Conservation (phyloP, 331 rosid genomes). For the Stylosanthes scabra region DNA sequence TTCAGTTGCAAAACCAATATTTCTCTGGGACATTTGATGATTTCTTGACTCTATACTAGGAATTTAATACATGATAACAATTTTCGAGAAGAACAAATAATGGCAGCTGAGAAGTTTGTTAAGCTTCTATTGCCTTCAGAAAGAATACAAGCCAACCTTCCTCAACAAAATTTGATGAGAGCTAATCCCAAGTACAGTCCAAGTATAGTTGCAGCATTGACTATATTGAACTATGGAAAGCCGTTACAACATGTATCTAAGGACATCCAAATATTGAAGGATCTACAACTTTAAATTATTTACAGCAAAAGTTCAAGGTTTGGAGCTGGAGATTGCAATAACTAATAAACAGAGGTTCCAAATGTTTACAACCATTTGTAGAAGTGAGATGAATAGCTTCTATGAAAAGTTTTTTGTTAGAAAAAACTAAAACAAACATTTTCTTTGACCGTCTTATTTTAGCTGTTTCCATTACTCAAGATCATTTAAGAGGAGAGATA, state of each 20-base stretch:
- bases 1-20: background rate
- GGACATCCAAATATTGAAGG: background rate
- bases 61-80: slow-evolving; percentile 51
- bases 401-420: no score
- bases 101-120: slow-evolving; percentile 68
- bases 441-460: no score
- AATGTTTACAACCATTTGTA: background rate
- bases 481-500: no score
- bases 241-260: slow-evolving; percentile 11
- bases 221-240: slow-evolving; percentile 57
- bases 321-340: background rate
- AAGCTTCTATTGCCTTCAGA: slow-evolving; percentile 63
- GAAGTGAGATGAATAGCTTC: no score
- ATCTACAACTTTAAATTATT: background rate
- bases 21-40: slow-evolving; percentile 8
- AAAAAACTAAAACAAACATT: no score
- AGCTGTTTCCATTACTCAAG: no score
- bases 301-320: background rate
- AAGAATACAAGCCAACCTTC: slow-evolving; percentile 28
- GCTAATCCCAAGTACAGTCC: slow-evolving; percentile 51
- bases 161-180: slow-evolving; percentile 30
- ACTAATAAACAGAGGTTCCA: background rate
- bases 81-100: slow-evolving; percentile 63
- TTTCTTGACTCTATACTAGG: slow-evolving; percentile 48
- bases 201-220: slow-evolving; percentile 75